Conservation (phyloP, 106 monocot genomes). For the Dioscorea dumetorum region DNA sequence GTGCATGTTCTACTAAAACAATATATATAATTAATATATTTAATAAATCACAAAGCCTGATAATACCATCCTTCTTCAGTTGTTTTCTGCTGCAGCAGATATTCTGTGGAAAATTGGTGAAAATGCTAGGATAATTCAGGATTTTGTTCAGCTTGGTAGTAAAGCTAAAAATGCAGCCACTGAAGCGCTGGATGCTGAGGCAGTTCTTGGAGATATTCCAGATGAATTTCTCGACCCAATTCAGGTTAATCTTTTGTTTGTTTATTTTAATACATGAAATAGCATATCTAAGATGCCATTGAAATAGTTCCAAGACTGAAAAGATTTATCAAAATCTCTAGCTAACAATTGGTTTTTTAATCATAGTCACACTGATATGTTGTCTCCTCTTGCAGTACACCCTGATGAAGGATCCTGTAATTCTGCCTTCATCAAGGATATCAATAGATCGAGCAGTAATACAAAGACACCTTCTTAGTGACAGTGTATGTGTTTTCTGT, state of each 20-base stretch:
- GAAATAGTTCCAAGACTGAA: no score
- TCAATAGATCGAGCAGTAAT: slow-evolving; percentile 82
- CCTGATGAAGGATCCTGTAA: slow-evolving; percentile 97
- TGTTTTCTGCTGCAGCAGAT: slow-evolving; percentile 72
- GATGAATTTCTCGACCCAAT: slow-evolving; percentile 99
- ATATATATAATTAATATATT: no score
- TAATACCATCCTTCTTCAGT: slow-evolving; percentile 22
- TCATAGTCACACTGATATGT: background rate
- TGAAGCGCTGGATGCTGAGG: slow-evolving; percentile 93
- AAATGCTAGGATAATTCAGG: slow-evolving; percentile 61
- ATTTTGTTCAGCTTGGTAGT: slow-evolving; percentile 76
- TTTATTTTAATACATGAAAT: background rate
- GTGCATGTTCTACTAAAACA: no score
- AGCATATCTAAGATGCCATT: no score
- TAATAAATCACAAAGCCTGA: no score
- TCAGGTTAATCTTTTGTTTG: slow-evolving; percentile 44
- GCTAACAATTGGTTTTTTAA: background rate
- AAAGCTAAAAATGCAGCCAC: slow-evolving; percentile 80
- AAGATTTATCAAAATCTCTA: no score
- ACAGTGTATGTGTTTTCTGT: slow-evolving; percentile 42
- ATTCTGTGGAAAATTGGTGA: slow-evolving; percentile 87
- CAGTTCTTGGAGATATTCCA: slow-evolving; percentile 87
- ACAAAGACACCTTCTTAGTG: slow-evolving; percentile 92
- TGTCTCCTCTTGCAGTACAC: slow-evolving; percentile 61
- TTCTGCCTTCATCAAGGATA: slow-evolving; percentile 78